Conservation (phyloP, 805 yeast genomes). For the Citeromyces matritensis region DNA sequence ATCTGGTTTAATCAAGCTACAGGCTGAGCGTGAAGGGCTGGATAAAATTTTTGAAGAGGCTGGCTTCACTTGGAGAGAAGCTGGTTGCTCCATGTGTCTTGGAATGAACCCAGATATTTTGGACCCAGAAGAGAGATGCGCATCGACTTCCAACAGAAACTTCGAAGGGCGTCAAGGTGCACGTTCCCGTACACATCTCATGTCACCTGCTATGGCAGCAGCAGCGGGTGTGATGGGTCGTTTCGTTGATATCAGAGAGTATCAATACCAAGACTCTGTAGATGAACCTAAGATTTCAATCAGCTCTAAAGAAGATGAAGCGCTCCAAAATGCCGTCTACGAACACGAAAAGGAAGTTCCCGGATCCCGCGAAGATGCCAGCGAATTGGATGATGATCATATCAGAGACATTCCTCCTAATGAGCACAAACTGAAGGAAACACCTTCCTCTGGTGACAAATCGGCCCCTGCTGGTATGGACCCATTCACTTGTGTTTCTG, state of each 20-base stretch:
- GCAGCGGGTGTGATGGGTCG: slow-evolving; percentile 93
- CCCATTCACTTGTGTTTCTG: slow-evolving; percentile 59
- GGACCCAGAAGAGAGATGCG: slow-evolving; percentile 93
- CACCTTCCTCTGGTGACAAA: slow-evolving; percentile 11
- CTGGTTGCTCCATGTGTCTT: slow-evolving; percentile 98
- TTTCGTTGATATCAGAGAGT: slow-evolving; percentile 81
- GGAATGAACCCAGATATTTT: slow-evolving; percentile 99
- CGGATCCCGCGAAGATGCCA: slow-evolving; percentile 36
- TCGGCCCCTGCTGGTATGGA: slow-evolving; percentile 46
- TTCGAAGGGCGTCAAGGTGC: slow-evolving; percentile 99
- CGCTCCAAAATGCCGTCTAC: slow-evolving; percentile 53
- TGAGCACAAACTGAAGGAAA: slow-evolving; percentile 22
- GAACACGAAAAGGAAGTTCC: slow-evolving; percentile 55
- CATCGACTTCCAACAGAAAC: slow-evolving; percentile 96
- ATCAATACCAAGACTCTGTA: slow-evolving; percentile 39
- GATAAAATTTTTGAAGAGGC: slow-evolving; percentile 84
- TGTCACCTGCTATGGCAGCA: slow-evolving; percentile 99
- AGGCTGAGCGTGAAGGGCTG: slow-evolving; percentile 91
- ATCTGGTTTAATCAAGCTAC: slow-evolving; percentile 84
- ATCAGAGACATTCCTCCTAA: slow-evolving; percentile 49
- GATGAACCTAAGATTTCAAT: slow-evolving; percentile 43
- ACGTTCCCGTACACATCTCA: slow-evolving; percentile 83
- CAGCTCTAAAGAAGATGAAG: slow-evolving; percentile 31
- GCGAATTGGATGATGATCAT: slow-evolving; percentile 31
- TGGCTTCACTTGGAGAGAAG: slow-evolving; percentile 98